These are phyloP conservation scores for Trichoderma arundinaceum DNA, from an alignment of 2,329 filamentous ascomycete species.

Conservation along the genomic window DNA sequence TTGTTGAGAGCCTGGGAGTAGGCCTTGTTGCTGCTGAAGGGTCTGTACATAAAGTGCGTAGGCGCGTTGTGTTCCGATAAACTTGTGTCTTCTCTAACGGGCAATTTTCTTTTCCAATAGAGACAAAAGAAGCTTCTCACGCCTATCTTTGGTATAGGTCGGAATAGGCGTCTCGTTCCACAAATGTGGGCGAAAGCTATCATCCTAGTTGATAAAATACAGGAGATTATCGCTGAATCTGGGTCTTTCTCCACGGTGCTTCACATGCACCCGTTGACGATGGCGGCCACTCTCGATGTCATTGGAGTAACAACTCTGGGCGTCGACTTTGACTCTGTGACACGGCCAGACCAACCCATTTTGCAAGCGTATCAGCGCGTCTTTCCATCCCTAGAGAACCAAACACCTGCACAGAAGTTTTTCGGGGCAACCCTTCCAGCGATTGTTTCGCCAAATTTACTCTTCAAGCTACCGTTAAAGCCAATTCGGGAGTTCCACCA, in stretches of 20 bases:
- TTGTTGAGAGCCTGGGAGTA: conserved; percentile 10
- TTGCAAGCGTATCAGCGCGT: conserved; percentile 16
- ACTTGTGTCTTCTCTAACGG: too few relatives aligned
- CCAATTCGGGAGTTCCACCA: conserved; percentile 6
- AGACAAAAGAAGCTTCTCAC: conserved; percentile 23
- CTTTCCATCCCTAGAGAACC: conserved; percentile 13
- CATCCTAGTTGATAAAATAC: not conserved
- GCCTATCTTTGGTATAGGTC: conserved; percentile 13
- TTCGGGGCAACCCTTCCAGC: conserved; percentile 9
- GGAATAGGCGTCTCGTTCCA: conserved; percentile 16
- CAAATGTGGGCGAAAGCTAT: conserved; percentile 19
- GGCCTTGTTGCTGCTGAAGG: conserved; percentile 11
- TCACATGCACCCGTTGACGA: conserved; percentile 8
- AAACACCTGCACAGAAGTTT: not conserved
- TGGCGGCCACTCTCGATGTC: conserved; percentile 21
- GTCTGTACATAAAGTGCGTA: not conserved
- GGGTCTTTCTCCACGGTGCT: not conserved
- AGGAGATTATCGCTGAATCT: not conserved
- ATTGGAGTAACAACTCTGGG: conserved; percentile 17
- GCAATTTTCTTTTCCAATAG: not conserved
- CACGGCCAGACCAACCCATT: conserved; percentile 7
- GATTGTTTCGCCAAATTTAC: conserved; percentile 4
- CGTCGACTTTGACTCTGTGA: conserved; percentile 23
- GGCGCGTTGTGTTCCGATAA: too few relatives aligned
- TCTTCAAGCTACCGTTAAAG: conserved; percentile 19